These are phyloP conservation scores for Calonectria pteridis DNA, from an alignment of 2,329 filamentous ascomycete species.

Conservation along the genomic window DNA sequence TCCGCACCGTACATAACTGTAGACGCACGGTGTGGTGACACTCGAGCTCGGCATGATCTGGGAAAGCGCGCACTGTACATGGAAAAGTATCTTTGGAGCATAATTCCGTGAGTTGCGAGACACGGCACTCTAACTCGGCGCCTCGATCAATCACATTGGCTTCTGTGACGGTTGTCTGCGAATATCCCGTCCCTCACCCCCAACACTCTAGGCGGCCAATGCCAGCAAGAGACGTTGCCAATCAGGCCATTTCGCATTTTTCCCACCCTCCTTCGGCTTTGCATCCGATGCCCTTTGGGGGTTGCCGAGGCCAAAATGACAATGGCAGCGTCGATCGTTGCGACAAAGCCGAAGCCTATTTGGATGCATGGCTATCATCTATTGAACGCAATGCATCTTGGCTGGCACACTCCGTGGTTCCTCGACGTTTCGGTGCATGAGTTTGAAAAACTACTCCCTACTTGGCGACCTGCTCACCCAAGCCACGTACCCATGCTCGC, in stretches of 20 bases:
- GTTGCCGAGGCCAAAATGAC: constrained; percentile 13
- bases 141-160: neutral
- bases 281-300: constrained; percentile 17
- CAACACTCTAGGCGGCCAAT: constrained; percentile 11
- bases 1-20: constrained; percentile 7
- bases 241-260: constrained; percentile 24
- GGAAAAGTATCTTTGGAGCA: neutral
- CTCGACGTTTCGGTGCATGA: constrained; percentile 3
- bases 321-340: neutral
- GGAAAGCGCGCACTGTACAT: constrained; percentile 12
- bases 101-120: constrained; percentile 1
- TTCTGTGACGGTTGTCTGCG: neutral
- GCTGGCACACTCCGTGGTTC: neutral
- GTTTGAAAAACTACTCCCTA: neutral
- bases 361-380: constrained; percentile 3
- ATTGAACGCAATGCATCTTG: constrained; percentile 1
- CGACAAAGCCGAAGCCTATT: constrained; percentile 1
- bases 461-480: neutral
- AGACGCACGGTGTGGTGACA: neutral
- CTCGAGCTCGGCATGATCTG: neutral
- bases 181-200: constrained; percentile 21
- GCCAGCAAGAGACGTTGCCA: neutral
- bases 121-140: neutral
- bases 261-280: constrained; percentile 25
- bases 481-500: constrained; percentile 1